Percentiles rank a stretch among this genome's conserved stretches.
phyloP scores from a whole-genome alignment of 2,329 filamentous ascomycete genomes.

The Fusarium poae region DNA sequence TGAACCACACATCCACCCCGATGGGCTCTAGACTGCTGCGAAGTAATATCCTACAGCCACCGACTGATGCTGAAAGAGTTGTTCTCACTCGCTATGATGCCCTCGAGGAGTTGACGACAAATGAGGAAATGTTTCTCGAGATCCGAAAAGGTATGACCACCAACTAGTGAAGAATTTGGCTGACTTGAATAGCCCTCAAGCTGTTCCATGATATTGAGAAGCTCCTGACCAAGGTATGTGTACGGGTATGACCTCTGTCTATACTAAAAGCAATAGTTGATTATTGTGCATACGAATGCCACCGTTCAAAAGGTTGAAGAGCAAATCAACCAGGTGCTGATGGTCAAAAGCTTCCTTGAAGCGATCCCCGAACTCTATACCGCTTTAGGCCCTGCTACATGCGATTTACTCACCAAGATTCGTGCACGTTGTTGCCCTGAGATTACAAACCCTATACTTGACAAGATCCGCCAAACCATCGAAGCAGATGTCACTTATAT shows the following conservation, averaged over 20 bases:
- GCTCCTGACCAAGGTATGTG: constrained; percentile 76
- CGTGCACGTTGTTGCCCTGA: constrained; percentile 76
- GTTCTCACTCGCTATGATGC: constrained; percentile 83
- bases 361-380: constrained; percentile 76
- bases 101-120: constrained; percentile 82
- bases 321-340: constrained; percentile 86
- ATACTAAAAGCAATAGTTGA: constrained; percentile 67
- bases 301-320: constrained; percentile 80
- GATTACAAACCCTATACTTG: constrained; percentile 70
- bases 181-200: constrained; percentile 70
- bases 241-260: accelerated
- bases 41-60: constrained; percentile 89
- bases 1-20: constrained; percentile 87
- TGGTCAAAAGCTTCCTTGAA: constrained; percentile 84
- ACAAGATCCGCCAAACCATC: constrained; percentile 76
- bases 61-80: constrained; percentile 74
- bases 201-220: constrained; percentile 83
- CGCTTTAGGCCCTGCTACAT: constrained; percentile 73
- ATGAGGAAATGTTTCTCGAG: constrained; percentile 86
- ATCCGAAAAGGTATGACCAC: constrained; percentile 73
- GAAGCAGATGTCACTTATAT: constrained; percentile 86
- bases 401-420: constrained; percentile 75
- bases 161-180: accelerated
- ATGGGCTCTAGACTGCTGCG: constrained; percentile 90
- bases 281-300: constrained; percentile 76